phyloP scores from a whole-genome alignment of 441 rosid species.

The Aquilaria agallochum region DNA sequence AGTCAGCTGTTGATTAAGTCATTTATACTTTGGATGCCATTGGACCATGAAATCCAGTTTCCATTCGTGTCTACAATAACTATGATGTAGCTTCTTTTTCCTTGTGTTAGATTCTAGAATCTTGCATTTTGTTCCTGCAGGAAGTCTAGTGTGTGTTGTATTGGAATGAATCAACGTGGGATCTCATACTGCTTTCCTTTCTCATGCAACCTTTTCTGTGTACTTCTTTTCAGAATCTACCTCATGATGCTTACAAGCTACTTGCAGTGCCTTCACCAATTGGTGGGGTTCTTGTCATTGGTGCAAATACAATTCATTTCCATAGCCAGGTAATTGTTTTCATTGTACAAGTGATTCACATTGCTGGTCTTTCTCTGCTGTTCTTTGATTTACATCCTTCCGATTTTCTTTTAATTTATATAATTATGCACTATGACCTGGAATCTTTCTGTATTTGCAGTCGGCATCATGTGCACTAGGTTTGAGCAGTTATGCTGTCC shows the following conservation, averaged over 20 bases:
- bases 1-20: background rate
- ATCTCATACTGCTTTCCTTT: too few relatives aligned
- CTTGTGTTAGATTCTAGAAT: constrained; percentile 8
- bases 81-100: constrained; percentile 5
- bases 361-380: constrained; percentile 12
- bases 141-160: background rate
- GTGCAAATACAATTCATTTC: constrained; percentile 89
- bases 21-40: background rate
- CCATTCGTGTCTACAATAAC: constrained; percentile 7
- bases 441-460: constrained; percentile 50
- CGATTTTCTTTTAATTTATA: background rate
- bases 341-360: constrained; percentile 13
- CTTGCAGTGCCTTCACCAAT: constrained; percentile 98
- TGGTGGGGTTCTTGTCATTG: constrained; percentile 92
- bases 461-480: constrained; percentile 90
- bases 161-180: too few relatives aligned
- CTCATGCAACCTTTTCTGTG: background rate
- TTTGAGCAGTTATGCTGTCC: constrained; percentile 77
- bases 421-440: constrained; percentile 12
- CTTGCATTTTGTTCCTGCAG: constrained; percentile 8
- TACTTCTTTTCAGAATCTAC: constrained; percentile 68
- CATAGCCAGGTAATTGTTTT: constrained; percentile 79
- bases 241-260: constrained; percentile 95
- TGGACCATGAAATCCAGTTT: constrained; percentile 3
- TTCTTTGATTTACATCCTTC: constrained; percentile 5